Base-by-base conservation (phyloP, 2,329 filamentous ascomycete species). In the Arthroderma sp. region DNA sequence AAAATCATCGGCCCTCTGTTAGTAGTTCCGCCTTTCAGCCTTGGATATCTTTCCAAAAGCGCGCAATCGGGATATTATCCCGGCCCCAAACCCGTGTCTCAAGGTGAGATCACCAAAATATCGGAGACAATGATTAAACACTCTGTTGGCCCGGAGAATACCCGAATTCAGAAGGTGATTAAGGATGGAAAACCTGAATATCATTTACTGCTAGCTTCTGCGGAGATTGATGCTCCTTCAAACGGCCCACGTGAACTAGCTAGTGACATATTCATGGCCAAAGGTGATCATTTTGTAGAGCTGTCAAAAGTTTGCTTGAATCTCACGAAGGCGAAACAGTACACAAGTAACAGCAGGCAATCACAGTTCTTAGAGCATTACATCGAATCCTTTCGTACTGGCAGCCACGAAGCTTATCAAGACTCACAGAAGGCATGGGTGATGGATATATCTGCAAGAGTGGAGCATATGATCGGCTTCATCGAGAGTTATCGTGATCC, bases 41-140 rank as follows among this genome's bases (percentile, higher is more conserved):
- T 74, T 29, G 71, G 70, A 10, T 72, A 69, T 47, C 70, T 70
- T 4, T 63, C 68, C 43, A 53, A 58, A 9, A 68, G 68, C 3
- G 70, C 73, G 5, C 38, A 40, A 3, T 40, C 38, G 5, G 28
- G 28, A 5, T 40, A 40, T 29, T 40, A 40, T 22, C 38, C 38
- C 3, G n/a, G 28, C 5, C 15, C 11, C n/a, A 10, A 40, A 4
- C 4, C 4, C n/a, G 29, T 40, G 4, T 27, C 38, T 1, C 38
- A 29, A n/a, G 6, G 3, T 22, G 38, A 40, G 38, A 40, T 40
- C 28, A 28, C 4, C 6, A 29, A 4, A 28, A 6, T 40, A n/a
- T 22, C 5, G 15, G 28, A 28, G 28, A 10, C 29, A 22, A 40
- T 40, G 38, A 29, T 10, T 6, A 40, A 22, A 22, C 28, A 22